phyloP scores from a whole-genome alignment of 1,139 yeast genomes.

The Zygosaccharomyces sapae region DNA sequence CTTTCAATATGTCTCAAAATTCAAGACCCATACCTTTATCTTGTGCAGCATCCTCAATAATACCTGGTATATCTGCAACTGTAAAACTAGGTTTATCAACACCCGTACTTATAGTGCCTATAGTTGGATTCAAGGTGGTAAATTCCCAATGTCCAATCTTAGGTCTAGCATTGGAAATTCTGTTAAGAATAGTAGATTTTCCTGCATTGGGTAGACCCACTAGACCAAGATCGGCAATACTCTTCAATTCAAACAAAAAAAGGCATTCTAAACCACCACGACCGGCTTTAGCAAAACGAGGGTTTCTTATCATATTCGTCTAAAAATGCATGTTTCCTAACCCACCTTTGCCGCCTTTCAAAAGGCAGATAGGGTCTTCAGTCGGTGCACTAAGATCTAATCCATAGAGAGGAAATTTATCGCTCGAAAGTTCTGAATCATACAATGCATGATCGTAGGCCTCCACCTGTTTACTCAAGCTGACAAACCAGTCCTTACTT shows the following conservation, averaged over 20 bases:
- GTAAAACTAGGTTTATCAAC: conserved; percentile 74
- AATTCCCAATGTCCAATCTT: conserved; percentile 96
- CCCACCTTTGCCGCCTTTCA: conserved; percentile 90
- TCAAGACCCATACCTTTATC: conserved; percentile 93
- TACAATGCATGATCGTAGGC: conserved; percentile 60
- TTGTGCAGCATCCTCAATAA: conserved; percentile 77
- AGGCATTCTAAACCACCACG: conserved; percentile 61
- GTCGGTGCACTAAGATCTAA: conserved; percentile 68
- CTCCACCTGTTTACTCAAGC: conserved; percentile 58
- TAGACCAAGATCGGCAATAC: conserved; percentile 86
- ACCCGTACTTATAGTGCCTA: conserved; percentile 75
- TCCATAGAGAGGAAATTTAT: conserved; percentile 74
- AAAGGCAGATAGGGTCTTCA: conserved; percentile 58
- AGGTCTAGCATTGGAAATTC: conserved; percentile 88
- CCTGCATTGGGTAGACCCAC: conserved; percentile 98
- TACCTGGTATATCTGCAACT: conserved; percentile 97
- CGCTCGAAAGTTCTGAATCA: conserved; percentile 57
- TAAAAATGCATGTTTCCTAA: conserved; percentile 94
- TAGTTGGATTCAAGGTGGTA: conserved; percentile 86
- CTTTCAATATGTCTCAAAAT: conserved; percentile 89
- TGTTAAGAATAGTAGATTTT: conserved; percentile 78
- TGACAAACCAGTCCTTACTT: conserved; percentile 59
- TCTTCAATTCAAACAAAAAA: conserved; percentile 76
- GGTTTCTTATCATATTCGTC: conserved; percentile 79
- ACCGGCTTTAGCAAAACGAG: conserved; percentile 80